These are phyloP conservation scores for Backusella macrospora DNA, from an alignment of 192 early-diverging fungal genomes.

Conservation along the genomic window DNA sequence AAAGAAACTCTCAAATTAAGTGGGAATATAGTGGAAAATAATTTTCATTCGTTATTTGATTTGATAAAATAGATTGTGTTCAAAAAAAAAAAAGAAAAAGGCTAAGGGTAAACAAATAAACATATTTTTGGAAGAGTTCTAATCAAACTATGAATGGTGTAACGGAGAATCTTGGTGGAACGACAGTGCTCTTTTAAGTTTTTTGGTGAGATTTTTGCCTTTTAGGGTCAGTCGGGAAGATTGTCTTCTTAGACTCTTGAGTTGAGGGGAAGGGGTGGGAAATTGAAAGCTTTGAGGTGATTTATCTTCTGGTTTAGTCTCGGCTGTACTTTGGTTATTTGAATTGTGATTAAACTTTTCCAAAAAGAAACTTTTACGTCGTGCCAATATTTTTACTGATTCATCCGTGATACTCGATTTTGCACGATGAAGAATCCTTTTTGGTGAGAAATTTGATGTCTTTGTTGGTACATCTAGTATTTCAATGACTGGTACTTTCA, in stretches of 20 bases:
- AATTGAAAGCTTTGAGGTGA: not conserved
- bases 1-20: slow-evolving; percentile 7
- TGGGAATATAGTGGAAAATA: not conserved
- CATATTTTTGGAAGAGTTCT: not conserved
- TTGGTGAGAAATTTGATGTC: slow-evolving; percentile 3
- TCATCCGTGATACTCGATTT: slow-evolving; percentile 17
- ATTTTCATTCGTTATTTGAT: slow-evolving; percentile 5
- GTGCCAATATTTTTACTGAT: not conserved
- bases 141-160: not conserved
- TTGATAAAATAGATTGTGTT: not conserved
- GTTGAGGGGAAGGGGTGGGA: not conserved
- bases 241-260: slow-evolving; percentile 20
- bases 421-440: slow-evolving; percentile 13
- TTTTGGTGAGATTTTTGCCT: slow-evolving; percentile 8
- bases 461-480: not conserved
- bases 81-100: not conserved
- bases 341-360: slow-evolving; percentile 2
- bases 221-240: slow-evolving; percentile 13
- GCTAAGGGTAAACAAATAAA: slow-evolving; percentile 4
- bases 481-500: not conserved
- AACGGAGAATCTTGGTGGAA: slow-evolving; percentile 18
- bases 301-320: not conserved
- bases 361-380: not conserved
- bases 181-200: slow-evolving; percentile 5
- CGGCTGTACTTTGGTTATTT: not conserved